A percentile compares a stretch with the other conserved stretches of the same genome.
Evolutionary conservation across 768 basidiomycete species (phyloP).

Genomic region (Bullera alba): DNA sequence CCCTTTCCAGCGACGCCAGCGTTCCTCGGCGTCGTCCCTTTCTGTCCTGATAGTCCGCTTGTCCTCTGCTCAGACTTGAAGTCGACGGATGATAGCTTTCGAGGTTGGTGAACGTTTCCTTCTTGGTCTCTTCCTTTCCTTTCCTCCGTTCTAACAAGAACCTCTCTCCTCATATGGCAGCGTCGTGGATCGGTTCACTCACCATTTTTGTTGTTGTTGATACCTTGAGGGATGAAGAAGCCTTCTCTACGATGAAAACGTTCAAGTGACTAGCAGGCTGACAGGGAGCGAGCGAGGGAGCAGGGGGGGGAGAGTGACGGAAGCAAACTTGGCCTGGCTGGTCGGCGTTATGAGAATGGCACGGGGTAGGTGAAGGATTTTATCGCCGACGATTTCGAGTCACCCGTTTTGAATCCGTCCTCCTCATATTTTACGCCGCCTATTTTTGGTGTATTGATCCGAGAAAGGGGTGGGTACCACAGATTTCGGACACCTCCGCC

Average conservation of each 20-base stretch:
- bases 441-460: too few relatives aligned
- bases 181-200: constrained; percentile 6
- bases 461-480: too few relatives aligned
- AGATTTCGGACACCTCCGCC: too few relatives aligned
- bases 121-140: not conserved
- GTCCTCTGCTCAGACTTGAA: too few relatives aligned
- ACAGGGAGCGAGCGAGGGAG: not conserved
- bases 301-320: not conserved
- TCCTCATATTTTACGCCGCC: too few relatives aligned
- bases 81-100: too few relatives aligned
- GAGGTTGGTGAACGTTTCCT: too few relatives aligned
- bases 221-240: constrained; percentile 15
- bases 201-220: constrained; percentile 25
- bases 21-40: not conserved
- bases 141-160: not conserved
- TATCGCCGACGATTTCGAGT: too few relatives aligned
- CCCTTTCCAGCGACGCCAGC: not conserved
- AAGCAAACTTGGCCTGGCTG: not conserved
- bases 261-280: not conserved
- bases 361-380: too few relatives aligned
- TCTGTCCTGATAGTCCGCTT: not conserved
- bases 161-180: not conserved
- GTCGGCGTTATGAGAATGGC: not conserved
- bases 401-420: too few relatives aligned
- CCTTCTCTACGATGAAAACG: not conserved